Base-by-base conservation (phyloP, 768 basidiomycete species). In the Hydnum rufescens region DNA sequence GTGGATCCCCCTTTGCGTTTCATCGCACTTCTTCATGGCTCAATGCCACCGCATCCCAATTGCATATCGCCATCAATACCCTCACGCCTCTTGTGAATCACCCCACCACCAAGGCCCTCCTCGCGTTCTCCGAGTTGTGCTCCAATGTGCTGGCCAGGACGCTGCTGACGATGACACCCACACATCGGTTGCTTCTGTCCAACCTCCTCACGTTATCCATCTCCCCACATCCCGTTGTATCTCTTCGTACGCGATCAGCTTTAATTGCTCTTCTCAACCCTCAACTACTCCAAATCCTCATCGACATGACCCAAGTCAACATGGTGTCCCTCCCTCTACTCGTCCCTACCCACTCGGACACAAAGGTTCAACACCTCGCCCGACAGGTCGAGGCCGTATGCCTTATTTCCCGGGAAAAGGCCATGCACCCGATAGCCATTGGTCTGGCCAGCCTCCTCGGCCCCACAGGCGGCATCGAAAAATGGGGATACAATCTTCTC, bases 401-500 rank as follows among this genome's bases (percentile, higher is more conserved):
- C 59, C 65, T 68, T 43, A 65, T 83, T 4, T 4, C 44, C 52
- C 8, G 66, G 13, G 58, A 73, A 28, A 69, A 84, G 31, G 69
- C 74, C 13, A 1, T 26, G 26, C 44, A 28, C 26, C 8, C 44
- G 13, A 63, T 67, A 16, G n/a, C n/a, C n/a, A n/a, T n/a, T n/a
- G 70, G 68, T 32, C 67, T 86, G 2, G 74, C 71, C 4, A 74
- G 72, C 52, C 69, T 89, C 3, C 71, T 93, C 1, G 89, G 89
- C 3, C 81, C 88, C 1, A 73, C 68, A 0, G 87, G 88, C 4
- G 80, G 83, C 0, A 76, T 95, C 18, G 88, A 95, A 59, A 79
- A 79, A 63, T 97, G 90, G 93, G 85, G 88, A 3, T 89, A 83
- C 81, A 74, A 75, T 47, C 61, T 99, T 3, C 70, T 97, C 28